Evolutionary conservation across 345 rosid species (phyloP), one percentile per base, ranked within the genome.

Genomic region (Garcia nutans): DNA sequence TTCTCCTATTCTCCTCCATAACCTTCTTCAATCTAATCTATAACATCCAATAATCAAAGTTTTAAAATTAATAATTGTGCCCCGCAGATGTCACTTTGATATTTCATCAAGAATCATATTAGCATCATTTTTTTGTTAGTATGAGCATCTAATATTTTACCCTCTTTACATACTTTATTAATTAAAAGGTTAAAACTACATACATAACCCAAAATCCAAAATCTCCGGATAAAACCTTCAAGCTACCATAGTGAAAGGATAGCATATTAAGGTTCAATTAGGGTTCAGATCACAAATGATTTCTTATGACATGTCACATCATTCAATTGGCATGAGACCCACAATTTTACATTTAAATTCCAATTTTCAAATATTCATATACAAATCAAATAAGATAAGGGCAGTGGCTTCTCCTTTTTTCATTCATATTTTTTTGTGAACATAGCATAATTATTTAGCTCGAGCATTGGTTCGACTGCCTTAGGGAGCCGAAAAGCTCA

Each of bases 31-130:
- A 80, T 77, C 87, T 77, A 69, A 91, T 47, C 88, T 94, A 76
- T 96, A 92, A 65, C 76, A 72, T 2, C 94, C 93, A 74, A 86
- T 88, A 45, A 92, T 92, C 92, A 94, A 87, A 73, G 92, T 94
- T 81, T 92, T 94, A 77, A 85, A 94, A 84, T 92, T 94, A 74
- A 94, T 93, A 13, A 83, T 88, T 0, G 88, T 79, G n/a, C 88
- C 89, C 37, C 68, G 76, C 82, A 92, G 73, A 71, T 83, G 67
- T 47, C 90, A 54, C 54, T 79, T 86, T 10, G 81, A 59, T 22
- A 94, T 88, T 84, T 88, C 94, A 78, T 91, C 86, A 56, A 94
- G 92, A 86, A 88, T 77, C 71, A 57, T 74, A 64, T 77, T 86
- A 3, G 93, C 98, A 75, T 87, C 87, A 76, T 72, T 65, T 17